Base-by-base conservation (phyloP, 2,329 filamentous ascomycete genomes). In the Fusarium sp. region DNA sequence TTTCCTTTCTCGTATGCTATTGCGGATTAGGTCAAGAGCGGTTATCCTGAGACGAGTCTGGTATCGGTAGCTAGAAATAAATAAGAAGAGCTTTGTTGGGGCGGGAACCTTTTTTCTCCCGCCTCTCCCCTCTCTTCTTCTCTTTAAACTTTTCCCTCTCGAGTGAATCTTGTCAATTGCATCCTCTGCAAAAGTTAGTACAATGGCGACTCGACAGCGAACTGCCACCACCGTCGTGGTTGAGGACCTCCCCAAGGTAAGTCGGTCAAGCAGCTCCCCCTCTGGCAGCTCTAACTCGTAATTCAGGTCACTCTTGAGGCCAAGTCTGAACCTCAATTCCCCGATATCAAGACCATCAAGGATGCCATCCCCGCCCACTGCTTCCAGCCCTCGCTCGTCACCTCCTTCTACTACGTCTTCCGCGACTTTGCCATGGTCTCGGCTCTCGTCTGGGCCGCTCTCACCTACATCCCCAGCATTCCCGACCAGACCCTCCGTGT, bases 341-440 rank as follows among this genome's bases (percentile, higher is more conserved):
- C 75, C 50, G 75, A 77, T 45, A 77, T 77, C 70, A 75, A 77
- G 73, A 73, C 75, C 69, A 77, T 77, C 72, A 76, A 75, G 71
- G 75, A 77, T 64, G 85, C 88, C 55, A 90, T 91, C 69, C 89
- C 89, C 30, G 80, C 84, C 18, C 85, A 90, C 77, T 91, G 89
- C 83, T 90, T 91, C 80, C 78, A 88, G 77, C 86, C 87, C 7
- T 86, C 86, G 32, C 82, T 84, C 50, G 68, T 81, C 70, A 84
- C 80, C 37, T 89, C 87, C 11, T 80, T 87, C 75, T 80, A 81
- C 75, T 91, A 91, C 78, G 81, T 90, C 69, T 80, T 84, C 68
- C 86, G 89, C 65, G 89, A 91, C 78, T 78, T 87, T 63, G 68
- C 82, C 75, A 84, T 88, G 78, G 83, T 85, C 65, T 77, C 78